Evolutionary conservation across 176 grass and related monocot genomes (phyloP).

Genomic region (Carex pumila): DNA sequence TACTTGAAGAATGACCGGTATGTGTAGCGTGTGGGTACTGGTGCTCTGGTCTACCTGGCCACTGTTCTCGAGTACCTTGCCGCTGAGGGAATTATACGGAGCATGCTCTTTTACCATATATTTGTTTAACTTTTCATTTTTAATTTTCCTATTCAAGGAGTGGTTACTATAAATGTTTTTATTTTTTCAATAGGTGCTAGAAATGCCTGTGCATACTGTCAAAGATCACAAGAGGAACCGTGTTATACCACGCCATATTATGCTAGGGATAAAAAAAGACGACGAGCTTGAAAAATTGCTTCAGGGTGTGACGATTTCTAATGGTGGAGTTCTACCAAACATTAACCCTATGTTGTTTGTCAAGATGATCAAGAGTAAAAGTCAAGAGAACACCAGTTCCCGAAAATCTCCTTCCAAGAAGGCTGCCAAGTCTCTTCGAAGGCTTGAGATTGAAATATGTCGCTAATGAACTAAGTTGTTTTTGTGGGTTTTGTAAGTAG

Average conservation of each 20-base stretch:
- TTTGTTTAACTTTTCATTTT: background rate
- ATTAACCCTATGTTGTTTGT: too few relatives aligned
- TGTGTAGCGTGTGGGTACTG: constrained; percentile 5
- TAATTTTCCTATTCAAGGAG: background rate
- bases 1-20: constrained; percentile 19
- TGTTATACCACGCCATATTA: background rate
- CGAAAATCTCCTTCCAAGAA: too few relatives aligned
- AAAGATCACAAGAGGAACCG: constrained; percentile 18
- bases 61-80: constrained; percentile 13
- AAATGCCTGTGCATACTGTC: constrained; percentile 1
- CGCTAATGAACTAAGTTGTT: too few relatives aligned
- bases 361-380: too few relatives aligned
- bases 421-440: too few relatives aligned
- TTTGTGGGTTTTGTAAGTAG: too few relatives aligned
- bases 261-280: background rate
- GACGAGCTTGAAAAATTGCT: constrained; percentile 12
- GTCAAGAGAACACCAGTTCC: too few relatives aligned
- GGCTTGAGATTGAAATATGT: too few relatives aligned
- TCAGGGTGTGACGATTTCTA: background rate
- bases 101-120: background rate
- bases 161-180: background rate
- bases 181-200: background rate
- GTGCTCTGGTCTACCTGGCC: background rate
- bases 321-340: too few relatives aligned
- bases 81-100: background rate